Evolutionary conservation across 1,284 basidiomycete species (phyloP), one percentile per base, ranked within the genome.

Genomic region (Golubevia pallescens): DNA sequence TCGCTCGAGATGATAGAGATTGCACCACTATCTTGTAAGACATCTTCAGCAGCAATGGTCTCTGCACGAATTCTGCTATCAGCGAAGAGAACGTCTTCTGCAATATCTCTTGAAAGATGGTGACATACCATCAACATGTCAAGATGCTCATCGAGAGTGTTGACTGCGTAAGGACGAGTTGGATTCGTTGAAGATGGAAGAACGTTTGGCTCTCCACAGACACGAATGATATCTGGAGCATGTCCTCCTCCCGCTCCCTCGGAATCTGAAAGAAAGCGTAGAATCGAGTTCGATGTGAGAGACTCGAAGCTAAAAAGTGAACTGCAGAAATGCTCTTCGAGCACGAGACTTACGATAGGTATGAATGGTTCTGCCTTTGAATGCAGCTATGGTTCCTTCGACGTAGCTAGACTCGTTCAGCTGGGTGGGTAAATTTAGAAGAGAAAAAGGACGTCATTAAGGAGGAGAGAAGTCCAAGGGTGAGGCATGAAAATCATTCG

Each of bases 331-430:
- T 38, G 3, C 34, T 4, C 34, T 4, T 38, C 34, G 10, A 4
- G 3, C 34, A 38, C 34, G 34, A 38, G 3, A 28, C 54, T 3
- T 56, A 13, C 13, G 54, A 59, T n/a, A n/a, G n/a, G 95, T 97
- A 84, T 99, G 96, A 67, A 99, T 98, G 0, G 95, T 96, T 21
- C 95, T 90, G 1, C 90, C 91, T 34, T 92, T 93, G 86, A 99
- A 94, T 0, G 97, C 95, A 10, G 89, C 90, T 63, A 99, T 92
- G 0, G 97, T 98, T 91, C 93, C 91, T 86, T 96, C 92, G 10
- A 95, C 93, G 80, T 94, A 96, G 5, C 95, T 95, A 74, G 92
- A 93, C 87, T 97, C 94, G 85, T 97, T 97, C 69, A 96, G 86
- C 24, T 20, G 21, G 16, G 13, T 21, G 20, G 54, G 54, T 28